These are phyloP conservation scores for Leavenworthia alabamica DNA, from an alignment of 345 rosid species.

Conservation along the genomic window DNA sequence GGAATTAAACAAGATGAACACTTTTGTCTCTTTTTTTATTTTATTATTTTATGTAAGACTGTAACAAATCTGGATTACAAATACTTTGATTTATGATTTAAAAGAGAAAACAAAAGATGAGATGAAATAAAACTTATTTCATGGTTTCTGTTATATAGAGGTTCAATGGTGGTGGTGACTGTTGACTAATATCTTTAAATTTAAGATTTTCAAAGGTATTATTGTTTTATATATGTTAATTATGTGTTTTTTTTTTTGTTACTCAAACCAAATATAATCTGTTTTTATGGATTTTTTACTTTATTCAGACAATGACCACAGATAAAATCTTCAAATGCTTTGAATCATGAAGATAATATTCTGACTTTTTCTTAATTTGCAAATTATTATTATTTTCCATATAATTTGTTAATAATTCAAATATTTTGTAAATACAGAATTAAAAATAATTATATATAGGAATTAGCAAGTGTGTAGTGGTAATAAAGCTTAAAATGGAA, in stretches of 20 bases:
- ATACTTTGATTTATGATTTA: background rate
- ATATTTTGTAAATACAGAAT: background rate
- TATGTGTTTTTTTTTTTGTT: background rate
- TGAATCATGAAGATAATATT: background rate
- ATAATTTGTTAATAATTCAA: background rate
- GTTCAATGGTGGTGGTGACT: background rate
- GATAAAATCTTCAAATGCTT: too few relatives aligned
- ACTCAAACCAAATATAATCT: background rate
- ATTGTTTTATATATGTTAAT: background rate
- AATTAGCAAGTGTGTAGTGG: too few relatives aligned
- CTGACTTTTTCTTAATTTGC: background rate
- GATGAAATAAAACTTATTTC: background rate
- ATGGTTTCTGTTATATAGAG: background rate
- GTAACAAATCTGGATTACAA: conserved; percentile 10
- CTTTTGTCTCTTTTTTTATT: background rate
- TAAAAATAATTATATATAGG: background rate
- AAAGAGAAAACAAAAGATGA: background rate
- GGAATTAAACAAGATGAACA: background rate
- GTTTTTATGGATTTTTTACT: background rate
- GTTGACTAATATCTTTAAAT: background rate
- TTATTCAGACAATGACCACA: background rate
- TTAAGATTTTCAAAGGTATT: background rate
- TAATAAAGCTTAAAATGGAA: too few relatives aligned
- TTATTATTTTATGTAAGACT: background rate
- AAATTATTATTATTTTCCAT: too few relatives aligned